Percentiles rank a stretch among this genome's conserved stretches.
Conservation (phyloP, 306 rosid species). For the Trifolium pratense region DNA sequence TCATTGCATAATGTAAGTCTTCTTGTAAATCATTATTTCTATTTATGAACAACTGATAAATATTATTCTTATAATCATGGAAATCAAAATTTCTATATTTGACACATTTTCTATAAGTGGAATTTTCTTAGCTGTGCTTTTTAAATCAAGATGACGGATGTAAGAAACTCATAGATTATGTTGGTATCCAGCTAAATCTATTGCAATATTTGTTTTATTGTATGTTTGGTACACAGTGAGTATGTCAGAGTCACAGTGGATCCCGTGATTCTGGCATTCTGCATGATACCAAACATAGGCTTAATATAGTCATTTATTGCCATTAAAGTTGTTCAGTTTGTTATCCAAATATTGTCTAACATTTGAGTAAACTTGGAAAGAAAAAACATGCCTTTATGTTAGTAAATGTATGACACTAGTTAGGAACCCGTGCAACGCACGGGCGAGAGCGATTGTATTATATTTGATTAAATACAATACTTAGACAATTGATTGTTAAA, state of each 20-base stretch:
- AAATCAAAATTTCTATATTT: background rate
- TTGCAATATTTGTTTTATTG: background rate
- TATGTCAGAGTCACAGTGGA: too few relatives aligned
- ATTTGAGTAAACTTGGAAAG: background rate
- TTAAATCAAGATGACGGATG: too few relatives aligned
- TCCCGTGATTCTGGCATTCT: too few relatives aligned
- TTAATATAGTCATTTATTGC: background rate
- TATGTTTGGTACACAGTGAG: too few relatives aligned
- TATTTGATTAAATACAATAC: too few relatives aligned
- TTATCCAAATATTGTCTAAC: background rate
- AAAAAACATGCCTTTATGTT: constrained; percentile 23
- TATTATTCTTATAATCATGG: background rate
- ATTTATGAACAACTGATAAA: constrained; percentile 8
- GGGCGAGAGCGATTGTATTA: too few relatives aligned
- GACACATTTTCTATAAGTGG: background rate
- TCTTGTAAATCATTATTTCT: background rate
- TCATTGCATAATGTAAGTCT: constrained; percentile 60
- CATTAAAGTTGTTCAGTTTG: constrained; percentile 6
- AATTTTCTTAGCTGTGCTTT: background rate
- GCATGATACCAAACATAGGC: too few relatives aligned
- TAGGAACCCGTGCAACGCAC: too few relatives aligned
- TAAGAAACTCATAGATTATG: background rate
- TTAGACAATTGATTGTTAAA: too few relatives aligned
- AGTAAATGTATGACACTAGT: constrained; percentile 17
- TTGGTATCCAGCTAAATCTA: constrained; percentile 7